phyloP scores from a whole-genome alignment of 768 basidiomycete species.

The Phylloporus sp. region DNA sequence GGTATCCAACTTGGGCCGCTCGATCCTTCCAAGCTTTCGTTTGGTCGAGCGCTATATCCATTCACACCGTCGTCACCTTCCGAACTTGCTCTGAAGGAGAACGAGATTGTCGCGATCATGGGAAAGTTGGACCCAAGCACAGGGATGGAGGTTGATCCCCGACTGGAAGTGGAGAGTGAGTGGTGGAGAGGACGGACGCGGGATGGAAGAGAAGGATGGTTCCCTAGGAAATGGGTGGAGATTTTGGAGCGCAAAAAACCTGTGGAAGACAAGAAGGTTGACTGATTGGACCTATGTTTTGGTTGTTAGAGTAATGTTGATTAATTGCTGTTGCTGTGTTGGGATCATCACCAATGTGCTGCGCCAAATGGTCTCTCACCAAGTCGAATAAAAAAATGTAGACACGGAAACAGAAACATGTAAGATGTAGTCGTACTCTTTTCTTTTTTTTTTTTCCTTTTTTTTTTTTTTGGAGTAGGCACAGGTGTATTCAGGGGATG shows the following conservation, averaged over 20 bases:
- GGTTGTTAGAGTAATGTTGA: no score
- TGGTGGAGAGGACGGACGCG: slow-evolving; percentile 96
- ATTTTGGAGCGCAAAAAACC: slow-evolving; percentile 49
- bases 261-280: slow-evolving; percentile 39
- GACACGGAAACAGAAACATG: no score
- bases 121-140: slow-evolving; percentile 71
- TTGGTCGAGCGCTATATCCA: slow-evolving; percentile 77
- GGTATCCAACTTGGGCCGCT: slow-evolving; percentile 45
- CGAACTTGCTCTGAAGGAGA: slow-evolving; percentile 78
- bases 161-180: slow-evolving; percentile 58
- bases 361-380: no score
- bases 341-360: no score
- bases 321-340: no score
- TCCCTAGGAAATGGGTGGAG: slow-evolving; percentile 87
- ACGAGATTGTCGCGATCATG: slow-evolving; percentile 92
- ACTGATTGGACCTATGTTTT: slow-evolving; percentile 19
- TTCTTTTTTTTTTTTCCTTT: no score
- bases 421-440: no score
- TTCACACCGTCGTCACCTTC: slow-evolving; percentile 72
- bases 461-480: no score
- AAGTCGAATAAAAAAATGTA: no score
- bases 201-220: slow-evolving; percentile 92
- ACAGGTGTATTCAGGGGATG: no score
- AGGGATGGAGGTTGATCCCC: slow-evolving; percentile 64
- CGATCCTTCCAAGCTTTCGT: slow-evolving; percentile 77